Evolutionary conservation across 163 green algal species (phyloP).

Genomic region (Prototheca cutis): DNA sequence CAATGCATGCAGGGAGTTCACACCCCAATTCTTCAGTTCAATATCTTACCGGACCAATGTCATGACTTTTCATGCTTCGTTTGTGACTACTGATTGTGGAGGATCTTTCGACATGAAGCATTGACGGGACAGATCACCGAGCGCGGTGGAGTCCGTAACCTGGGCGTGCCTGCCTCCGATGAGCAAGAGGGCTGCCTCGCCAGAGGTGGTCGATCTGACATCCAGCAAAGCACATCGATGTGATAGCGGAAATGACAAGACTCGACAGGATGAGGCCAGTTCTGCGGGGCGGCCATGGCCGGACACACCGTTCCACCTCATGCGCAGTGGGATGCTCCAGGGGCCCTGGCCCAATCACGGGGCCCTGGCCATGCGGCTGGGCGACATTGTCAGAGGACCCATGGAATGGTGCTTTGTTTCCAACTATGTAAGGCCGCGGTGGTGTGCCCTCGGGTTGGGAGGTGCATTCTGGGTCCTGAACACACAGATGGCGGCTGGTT

Average conservation of each 20-base stretch:
- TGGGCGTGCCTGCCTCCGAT: too few relatives aligned
- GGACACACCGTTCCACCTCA: constrained; percentile 24
- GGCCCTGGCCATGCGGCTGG: constrained; percentile 30
- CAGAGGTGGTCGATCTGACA: neutral
- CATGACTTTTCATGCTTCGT: too few relatives aligned
- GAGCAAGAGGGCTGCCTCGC: neutral
- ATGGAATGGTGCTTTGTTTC: constrained; percentile 37
- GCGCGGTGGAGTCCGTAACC: too few relatives aligned
- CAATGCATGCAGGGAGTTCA: too few relatives aligned
- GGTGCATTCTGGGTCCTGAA: too few relatives aligned
- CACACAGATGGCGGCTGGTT: neutral
- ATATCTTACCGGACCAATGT: too few relatives aligned
- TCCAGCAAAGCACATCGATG: neutral
- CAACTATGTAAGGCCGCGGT: constrained; percentile 39
- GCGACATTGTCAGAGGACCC: constrained; percentile 24
- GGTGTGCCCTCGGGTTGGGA: neutral
- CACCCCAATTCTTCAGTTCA: too few relatives aligned
- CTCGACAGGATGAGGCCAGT: too few relatives aligned
- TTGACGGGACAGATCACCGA: too few relatives aligned
- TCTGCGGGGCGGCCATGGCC: neutral
- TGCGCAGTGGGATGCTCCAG: constrained; percentile 6
- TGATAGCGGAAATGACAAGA: neutral
- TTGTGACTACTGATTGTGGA: too few relatives aligned
- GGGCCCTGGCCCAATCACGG: constrained; percentile 27
- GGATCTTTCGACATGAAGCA: too few relatives aligned